A percentile compares a stretch with the other conserved stretches of the same genome.
phyloP scores from a whole-genome alignment of 768 basidiomycete genomes.

The Harrya chromipes region DNA sequence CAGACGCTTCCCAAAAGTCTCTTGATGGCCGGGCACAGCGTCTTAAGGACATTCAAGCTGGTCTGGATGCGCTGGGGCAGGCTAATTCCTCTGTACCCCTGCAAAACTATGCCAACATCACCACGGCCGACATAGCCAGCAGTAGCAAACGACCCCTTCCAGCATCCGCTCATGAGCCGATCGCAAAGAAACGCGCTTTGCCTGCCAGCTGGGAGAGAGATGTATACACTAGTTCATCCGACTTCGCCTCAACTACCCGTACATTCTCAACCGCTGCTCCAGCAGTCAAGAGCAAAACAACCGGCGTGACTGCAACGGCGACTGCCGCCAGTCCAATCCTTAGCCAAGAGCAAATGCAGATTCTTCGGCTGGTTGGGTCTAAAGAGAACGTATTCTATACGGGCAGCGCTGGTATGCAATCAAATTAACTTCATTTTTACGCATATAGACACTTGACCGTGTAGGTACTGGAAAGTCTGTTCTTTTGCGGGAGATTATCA shows the following conservation, averaged over 20 bases:
- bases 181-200: slow-evolving; percentile 55
- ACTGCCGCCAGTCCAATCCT: slow-evolving; percentile 37
- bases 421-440: slow-evolving; percentile 3
- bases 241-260: slow-evolving; percentile 22
- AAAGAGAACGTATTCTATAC: slow-evolving; percentile 90
- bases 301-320: not conserved
- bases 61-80: slow-evolving; percentile 42
- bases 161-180: slow-evolving; percentile 19
- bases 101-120: slow-evolving; percentile 12
- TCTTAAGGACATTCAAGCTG: slow-evolving; percentile 58
- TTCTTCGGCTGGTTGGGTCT: slow-evolving; percentile 72
- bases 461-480: slow-evolving; percentile 97
- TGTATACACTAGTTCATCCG: slow-evolving; percentile 36
- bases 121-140: slow-evolving; percentile 19
- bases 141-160: slow-evolving; percentile 35
- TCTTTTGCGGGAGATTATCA: slow-evolving; percentile 88
- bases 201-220: slow-evolving; percentile 48
- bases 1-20: slow-evolving; percentile 19
- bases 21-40: slow-evolving; percentile 36
- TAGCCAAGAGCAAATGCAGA: slow-evolving; percentile 83
- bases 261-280: slow-evolving; percentile 14
- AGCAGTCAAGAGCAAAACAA: slow-evolving; percentile 5
- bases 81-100: slow-evolving; percentile 16
- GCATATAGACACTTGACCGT: slow-evolving; percentile 14
- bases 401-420: slow-evolving; percentile 83